phyloP scores from a whole-genome alignment of 2,329 filamentous ascomycete species.

The Diplodia mutila region DNA sequence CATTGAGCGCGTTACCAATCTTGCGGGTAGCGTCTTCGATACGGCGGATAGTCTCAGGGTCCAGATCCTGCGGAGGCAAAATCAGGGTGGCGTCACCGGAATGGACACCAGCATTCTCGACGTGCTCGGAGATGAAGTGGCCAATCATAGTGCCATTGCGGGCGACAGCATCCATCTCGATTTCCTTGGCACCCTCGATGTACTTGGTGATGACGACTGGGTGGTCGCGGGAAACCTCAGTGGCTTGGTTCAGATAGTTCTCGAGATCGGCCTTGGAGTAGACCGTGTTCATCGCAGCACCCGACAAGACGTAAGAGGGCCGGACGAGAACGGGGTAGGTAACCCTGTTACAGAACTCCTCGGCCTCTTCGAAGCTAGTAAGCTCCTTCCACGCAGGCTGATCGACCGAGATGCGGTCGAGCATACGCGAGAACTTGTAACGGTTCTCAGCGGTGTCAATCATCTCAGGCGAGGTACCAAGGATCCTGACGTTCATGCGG shows the following conservation, averaged over 20 bases:
- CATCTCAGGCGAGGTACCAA: constrained; percentile 98
- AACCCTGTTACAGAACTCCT: constrained; percentile 83
- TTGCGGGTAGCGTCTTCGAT: constrained; percentile 96
- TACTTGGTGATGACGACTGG: constrained; percentile 99
- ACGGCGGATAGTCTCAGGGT: constrained; percentile 81
- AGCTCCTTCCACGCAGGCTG: constrained; percentile 98
- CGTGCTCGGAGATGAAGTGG: constrained; percentile 97
- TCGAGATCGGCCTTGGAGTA: constrained; percentile 94
- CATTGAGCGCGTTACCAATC: constrained; percentile 90
- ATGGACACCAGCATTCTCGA: constrained; percentile 97
- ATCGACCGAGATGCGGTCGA: constrained; percentile 91
- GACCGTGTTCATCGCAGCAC: constrained; percentile 98
- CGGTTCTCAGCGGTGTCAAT: constrained; percentile 97
- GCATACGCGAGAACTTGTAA: constrained; percentile 98
- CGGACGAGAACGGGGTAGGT: constrained; percentile 92
- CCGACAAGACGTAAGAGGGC: constrained; percentile 94
- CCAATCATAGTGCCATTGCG: constrained; percentile 86
- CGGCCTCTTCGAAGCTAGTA: constrained; percentile 90
- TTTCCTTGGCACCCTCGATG: constrained; percentile 98
- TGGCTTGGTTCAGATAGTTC: constrained; percentile 85
- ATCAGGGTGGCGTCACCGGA: constrained; percentile 97
- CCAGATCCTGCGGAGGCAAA: constrained; percentile 89
- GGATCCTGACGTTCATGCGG: constrained; percentile 85
- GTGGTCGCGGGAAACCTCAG: constrained; percentile 90
- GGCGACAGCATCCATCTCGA: constrained; percentile 98